phyloP scores from a whole-genome alignment of 768 basidiomycete genomes.

The Naematelia encephala region DNA sequence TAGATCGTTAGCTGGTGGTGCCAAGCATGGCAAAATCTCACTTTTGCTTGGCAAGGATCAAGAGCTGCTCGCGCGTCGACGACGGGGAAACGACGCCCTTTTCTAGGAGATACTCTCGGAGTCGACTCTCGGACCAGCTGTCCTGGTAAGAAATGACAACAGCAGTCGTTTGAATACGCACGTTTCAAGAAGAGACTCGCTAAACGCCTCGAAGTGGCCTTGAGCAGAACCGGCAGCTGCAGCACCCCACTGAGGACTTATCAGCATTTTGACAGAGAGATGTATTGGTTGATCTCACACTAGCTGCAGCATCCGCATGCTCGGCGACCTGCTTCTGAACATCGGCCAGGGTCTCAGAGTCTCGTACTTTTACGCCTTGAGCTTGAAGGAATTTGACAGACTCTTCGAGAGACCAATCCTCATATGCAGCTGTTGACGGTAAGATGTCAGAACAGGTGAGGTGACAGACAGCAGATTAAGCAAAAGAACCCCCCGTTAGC shows the following conservation, averaged over 20 bases:
- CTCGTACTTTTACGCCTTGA: conserved; percentile 61
- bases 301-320: conserved; percentile 49
- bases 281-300: conserved; percentile 24
- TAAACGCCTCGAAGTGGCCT: conserved; percentile 53
- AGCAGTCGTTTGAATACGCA: conserved; percentile 15
- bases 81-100: conserved; percentile 81
- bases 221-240: conserved; percentile 41
- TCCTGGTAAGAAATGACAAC: background rate
- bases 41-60: conserved; percentile 69
- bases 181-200: conserved; percentile 64
- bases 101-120: conserved; percentile 78
- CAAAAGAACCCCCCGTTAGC: conserved; percentile 48
- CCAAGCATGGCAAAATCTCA: conserved; percentile 26
- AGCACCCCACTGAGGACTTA: conserved; percentile 39
- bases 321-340: conserved; percentile 52
- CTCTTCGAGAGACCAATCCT: conserved; percentile 63
- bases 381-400: conserved; percentile 68
- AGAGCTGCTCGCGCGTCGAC: conserved; percentile 73
- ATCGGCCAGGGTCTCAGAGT: conserved; percentile 51
- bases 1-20: conserved; percentile 42
- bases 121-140: conserved; percentile 74
- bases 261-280: conserved; percentile 6
- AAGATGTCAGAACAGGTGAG: conserved; percentile 1
- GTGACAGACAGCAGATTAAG: conserved; percentile 3
- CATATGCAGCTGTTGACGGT: conserved; percentile 38